Base-by-base conservation (phyloP, 441 rosid genomes). In the Pelargonium fulgidum region DNA sequence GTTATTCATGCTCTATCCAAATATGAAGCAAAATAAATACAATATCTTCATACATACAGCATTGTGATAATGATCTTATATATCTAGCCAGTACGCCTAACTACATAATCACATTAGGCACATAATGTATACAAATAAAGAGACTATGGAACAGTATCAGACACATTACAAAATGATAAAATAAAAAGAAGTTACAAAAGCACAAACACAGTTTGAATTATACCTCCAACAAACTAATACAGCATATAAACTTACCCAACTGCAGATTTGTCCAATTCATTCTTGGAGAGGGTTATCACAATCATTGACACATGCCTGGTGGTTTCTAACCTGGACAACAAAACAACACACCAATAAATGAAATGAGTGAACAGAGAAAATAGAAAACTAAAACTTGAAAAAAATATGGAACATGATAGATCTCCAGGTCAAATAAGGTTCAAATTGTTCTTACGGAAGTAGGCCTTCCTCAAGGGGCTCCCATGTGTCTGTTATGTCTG, bases 381-480 rank as follows among this genome's bases (percentile, higher is more conserved):
- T 47, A 62, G 3, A 54, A 66, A 65, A 52, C 36, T 71, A 17
- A 66, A 14, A 1, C 10, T n/a, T 1, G 45, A 12, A 48, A 19
- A 2, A 19, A n/a, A 48, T 48, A 48, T 48, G 54, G 16, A 13
- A 48, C 54, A 48, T 11, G 16, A 48, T 4, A 12, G 16, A 50
- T n/a, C 16, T 13, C 19, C 3, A 50, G 17, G 56, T 24, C n/a
- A 75, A 19, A 13, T 13, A 13, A 17, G 39, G 0, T 7, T 47
- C 44, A 58, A 62, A 50, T 13, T n/a, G 65, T 22, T 56, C 92
- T 81, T 86, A 94, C 99, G 96, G 89, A 2, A 88, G 85, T 62
- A 94, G 99, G 79, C 99, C 99, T 87, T 94, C 99, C 75, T 94
- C 99, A 1, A 83, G 75, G 69, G 99, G 99, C 74, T 89, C 99